phyloP scores from a whole-genome alignment of 495 filamentous ascomycete species.

The Lophiotrema nucula region DNA sequence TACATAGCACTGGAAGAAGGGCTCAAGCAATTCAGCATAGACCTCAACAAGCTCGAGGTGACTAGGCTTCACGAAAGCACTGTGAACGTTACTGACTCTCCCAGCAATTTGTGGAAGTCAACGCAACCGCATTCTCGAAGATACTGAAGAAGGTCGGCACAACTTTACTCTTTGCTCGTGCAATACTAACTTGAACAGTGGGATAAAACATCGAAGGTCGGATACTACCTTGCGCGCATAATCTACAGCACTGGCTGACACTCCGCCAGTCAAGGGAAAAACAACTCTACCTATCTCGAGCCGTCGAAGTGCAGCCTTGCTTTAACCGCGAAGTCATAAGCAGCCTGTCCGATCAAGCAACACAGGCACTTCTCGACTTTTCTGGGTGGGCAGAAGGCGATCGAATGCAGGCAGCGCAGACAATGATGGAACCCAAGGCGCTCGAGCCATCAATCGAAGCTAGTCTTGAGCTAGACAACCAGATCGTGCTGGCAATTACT shows the following conservation, averaged over 20 bases:
- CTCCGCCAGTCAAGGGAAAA: conserved; percentile 80
- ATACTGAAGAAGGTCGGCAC: conserved; percentile 83
- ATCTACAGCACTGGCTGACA: conserved; percentile 25
- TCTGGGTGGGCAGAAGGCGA: conserved; percentile 97
- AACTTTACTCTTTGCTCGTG: background rate
- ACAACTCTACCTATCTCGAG: conserved; percentile 90
- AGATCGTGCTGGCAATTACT: conserved; percentile 83
- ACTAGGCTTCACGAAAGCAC: background rate
- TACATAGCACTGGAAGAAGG: conserved; percentile 94
- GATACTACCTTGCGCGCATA: conserved; percentile 10
- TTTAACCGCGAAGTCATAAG: conserved; percentile 97
- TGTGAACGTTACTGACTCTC: conserved; percentile 5
- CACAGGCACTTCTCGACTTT: conserved; percentile 85
- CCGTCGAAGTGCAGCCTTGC: conserved; percentile 95
- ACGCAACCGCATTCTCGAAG: conserved; percentile 95
- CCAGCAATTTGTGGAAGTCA: conserved; percentile 93
- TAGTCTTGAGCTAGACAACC: conserved; percentile 81
- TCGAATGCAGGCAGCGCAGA: conserved; percentile 65
- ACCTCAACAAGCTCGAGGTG: conserved; percentile 89
- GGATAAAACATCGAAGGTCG: conserved; percentile 97
- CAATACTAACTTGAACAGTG: conserved; percentile 56
- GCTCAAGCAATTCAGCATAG: conserved; percentile 92
- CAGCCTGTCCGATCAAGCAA: conserved; percentile 92
- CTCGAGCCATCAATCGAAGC: conserved; percentile 43
- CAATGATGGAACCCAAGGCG: background rate